These are phyloP conservation scores for Saturnispora sekii DNA, from an alignment of 805 yeast genomes.

Conservation along the genomic window DNA sequence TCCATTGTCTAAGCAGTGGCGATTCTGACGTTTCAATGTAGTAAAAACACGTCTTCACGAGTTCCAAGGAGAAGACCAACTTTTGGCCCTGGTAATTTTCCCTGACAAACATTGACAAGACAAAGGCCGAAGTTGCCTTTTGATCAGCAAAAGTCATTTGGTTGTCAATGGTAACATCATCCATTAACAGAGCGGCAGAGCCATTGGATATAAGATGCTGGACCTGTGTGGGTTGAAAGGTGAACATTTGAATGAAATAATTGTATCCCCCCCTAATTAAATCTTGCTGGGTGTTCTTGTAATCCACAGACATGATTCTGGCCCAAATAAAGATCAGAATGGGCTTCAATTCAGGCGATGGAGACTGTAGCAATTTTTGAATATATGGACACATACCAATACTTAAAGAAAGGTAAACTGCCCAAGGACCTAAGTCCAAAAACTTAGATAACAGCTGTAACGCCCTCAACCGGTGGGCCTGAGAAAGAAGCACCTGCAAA, in stretches of 20 bases:
- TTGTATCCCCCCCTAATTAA: slow-evolving; percentile 84
- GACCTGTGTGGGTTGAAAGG: slow-evolving; percentile 27
- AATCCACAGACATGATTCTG: slow-evolving; percentile 91
- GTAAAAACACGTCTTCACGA: slow-evolving; percentile 54
- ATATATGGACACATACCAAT: slow-evolving; percentile 97
- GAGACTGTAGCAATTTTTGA: slow-evolving; percentile 78
- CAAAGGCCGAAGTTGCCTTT: slow-evolving; percentile 92
- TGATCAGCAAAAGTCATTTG: slow-evolving; percentile 55
- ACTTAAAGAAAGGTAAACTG: slow-evolving; percentile 83
- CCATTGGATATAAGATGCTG: slow-evolving; percentile 11
- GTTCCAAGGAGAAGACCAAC: slow-evolving; percentile 63
- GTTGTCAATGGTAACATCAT: slow-evolving; percentile 25
- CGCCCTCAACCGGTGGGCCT: slow-evolving; percentile 88
- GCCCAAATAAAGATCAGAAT: slow-evolving; percentile 97
- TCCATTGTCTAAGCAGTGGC: slow-evolving; percentile 89
- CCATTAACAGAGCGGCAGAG: slow-evolving; percentile 21
- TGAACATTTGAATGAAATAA: slow-evolving; percentile 75
- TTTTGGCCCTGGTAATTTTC: slow-evolving; percentile 76
- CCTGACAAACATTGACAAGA: slow-evolving; percentile 72
- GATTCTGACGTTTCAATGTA: slow-evolving; percentile 67
- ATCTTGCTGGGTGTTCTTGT: slow-evolving; percentile 82
- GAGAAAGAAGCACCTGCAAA: slow-evolving; percentile 83
- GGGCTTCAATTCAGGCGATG: slow-evolving; percentile 91
- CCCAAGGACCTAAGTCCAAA: slow-evolving; percentile 95
- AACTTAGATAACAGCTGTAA: slow-evolving; percentile 74